Base-by-base conservation (phyloP, 192 early-diverging fungal genomes). In the Dimargaris cristalligena region DNA sequence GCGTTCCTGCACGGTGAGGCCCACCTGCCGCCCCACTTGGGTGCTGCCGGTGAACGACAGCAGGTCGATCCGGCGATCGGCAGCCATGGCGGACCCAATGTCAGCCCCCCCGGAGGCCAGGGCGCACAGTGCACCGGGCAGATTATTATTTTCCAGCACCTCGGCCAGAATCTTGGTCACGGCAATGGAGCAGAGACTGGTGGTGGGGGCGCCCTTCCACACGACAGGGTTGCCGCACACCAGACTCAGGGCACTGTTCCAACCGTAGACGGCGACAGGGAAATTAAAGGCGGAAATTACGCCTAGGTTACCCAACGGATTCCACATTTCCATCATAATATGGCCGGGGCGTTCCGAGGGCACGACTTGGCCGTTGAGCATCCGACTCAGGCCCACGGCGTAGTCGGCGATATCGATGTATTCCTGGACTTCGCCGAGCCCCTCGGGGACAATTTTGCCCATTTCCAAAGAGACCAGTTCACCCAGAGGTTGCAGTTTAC, bases 201-300 rank as follows among this genome's bases (percentile, higher is more conserved):
- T 89, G 32, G 83, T 78, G 9, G 82, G 85, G 28, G 85, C 77
- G n/a, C 80, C 80, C 67, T 89, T 94, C 93, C 93, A 97, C 34
- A 97, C 66, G 1, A 89, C 85, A 16, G 86, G 74, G 67, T 97
- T 97, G 31, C 93, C 93, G 62, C 86, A 88, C 20, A 92, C 85
- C 45, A 94, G 66, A 25, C 84, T 84, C 31, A 97, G 72, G 10
- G 93, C 88, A 62, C 80, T 80, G 77, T 97, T 97, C 93, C 93
- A 97, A 16, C 93, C 91, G 66, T 88, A 88, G 49, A 89, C 87
- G 23, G 90, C 86, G 3, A 86, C 80, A 28, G 93, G 93, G 73
- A 94, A 97, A 74, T 97, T 97, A 70, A 87, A 97, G 20, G 93
- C 91, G 33, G 87, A 89, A 66, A 97, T 90, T 59, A 97, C 83